Conservation (phyloP, 257 asterid species). For the Capsicum rhomboideum region DNA sequence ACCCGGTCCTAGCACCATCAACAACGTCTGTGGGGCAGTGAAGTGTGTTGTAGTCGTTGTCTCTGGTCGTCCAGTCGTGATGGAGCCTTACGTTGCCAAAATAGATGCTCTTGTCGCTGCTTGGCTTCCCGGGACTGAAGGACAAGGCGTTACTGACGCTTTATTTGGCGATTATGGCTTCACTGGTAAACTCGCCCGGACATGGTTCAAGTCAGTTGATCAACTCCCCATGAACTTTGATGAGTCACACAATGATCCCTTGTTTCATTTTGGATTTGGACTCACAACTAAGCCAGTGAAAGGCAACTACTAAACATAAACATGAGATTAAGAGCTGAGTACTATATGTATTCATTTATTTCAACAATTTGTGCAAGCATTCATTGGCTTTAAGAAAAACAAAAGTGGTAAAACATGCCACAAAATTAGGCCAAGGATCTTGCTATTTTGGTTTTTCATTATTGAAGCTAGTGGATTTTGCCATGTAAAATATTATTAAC, state of each 20-base stretch:
- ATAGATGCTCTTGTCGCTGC: slow-evolving; percentile 79
- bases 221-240: slow-evolving; percentile 86
- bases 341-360: not conserved
- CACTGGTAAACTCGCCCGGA: slow-evolving; percentile 74
- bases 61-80: slow-evolving; percentile 77
- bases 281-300: slow-evolving; percentile 32
- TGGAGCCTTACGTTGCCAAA: slow-evolving; percentile 40
- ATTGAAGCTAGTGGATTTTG: not conserved
- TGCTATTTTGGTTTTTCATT: not conserved
- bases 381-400: not conserved
- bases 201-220: slow-evolving; percentile 68
- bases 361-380: not conserved
- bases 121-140: slow-evolving; percentile 88
- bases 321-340: not conserved
- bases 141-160: slow-evolving; percentile 66
- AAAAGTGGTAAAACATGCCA: not conserved
- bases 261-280: slow-evolving; percentile 65
- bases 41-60: slow-evolving; percentile 59
- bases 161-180: slow-evolving; percentile 66
- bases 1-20: slow-evolving; percentile 52
- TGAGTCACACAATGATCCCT: slow-evolving; percentile 67
- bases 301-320: not conserved
- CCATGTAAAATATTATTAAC: not conserved
- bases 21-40: slow-evolving; percentile 44
- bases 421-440: not conserved